A percentile compares a stretch with the other conserved stretches of the same genome.
Conservation (phyloP, 164 flowering plant genomes). For the Cinnamomum chago region DNA sequence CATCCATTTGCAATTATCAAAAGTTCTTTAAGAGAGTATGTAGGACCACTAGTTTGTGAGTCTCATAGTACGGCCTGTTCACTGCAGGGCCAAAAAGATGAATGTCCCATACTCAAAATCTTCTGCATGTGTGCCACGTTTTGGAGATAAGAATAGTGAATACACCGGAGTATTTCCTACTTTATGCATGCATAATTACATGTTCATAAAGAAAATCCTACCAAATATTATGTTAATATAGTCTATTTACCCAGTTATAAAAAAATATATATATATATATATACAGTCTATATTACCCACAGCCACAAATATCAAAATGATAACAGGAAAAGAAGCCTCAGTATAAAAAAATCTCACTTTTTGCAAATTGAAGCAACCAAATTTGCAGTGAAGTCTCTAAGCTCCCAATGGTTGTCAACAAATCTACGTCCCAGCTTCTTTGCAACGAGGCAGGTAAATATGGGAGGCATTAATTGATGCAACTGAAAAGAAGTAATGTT, state of each 20-base stretch:
- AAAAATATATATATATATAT: too few relatives aligned
- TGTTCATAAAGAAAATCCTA: not conserved
- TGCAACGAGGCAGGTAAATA: slow-evolving; percentile 91
- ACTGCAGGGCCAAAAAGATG: not conserved
- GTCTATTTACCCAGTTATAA: not conserved
- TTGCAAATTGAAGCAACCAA: slow-evolving; percentile 84
- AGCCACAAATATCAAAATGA: slow-evolving; percentile 1
- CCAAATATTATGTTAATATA: too few relatives aligned
- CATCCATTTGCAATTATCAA: not conserved
- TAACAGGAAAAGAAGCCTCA: slow-evolving; percentile 9
- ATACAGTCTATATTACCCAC: too few relatives aligned
- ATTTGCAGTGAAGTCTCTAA: slow-evolving; percentile 75
- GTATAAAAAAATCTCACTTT: slow-evolving; percentile 41
- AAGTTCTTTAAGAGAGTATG: not conserved
- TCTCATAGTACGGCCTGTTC: not conserved
- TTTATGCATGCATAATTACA: not conserved
- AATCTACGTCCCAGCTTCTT: slow-evolving; percentile 72
- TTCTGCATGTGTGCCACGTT: not conserved
- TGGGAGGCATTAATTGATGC: slow-evolving; percentile 94
- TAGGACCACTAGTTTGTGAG: not conserved
- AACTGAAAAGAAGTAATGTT: slow-evolving; percentile 42
- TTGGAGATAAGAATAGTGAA: not conserved
- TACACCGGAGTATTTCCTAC: not conserved
- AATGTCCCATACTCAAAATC: not conserved
- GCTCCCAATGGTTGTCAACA: slow-evolving; percentile 94